phyloP scores from a whole-genome alignment of 2,329 filamentous ascomycete genomes.

The Fusarium subtropicale region DNA sequence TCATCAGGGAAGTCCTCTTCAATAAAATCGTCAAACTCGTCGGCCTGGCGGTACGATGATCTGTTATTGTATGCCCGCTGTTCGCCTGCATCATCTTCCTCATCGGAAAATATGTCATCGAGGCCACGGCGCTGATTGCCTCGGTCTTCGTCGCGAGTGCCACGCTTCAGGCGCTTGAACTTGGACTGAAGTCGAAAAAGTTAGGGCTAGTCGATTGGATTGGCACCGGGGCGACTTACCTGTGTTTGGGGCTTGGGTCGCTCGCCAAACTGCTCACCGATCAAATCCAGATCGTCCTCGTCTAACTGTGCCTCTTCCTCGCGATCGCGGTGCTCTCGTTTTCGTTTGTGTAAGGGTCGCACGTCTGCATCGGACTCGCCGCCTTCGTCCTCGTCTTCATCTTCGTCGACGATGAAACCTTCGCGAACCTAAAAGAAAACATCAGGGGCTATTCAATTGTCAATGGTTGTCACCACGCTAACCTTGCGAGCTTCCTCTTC shows the following conservation, averaged over 20 bases:
- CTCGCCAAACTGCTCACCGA: constrained; percentile 81
- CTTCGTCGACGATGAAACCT: constrained; percentile 96
- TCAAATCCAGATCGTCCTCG: constrained; percentile 95
- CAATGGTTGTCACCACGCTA: constrained; percentile 45
- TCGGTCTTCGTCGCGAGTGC: constrained; percentile 78
- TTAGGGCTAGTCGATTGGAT: neutral
- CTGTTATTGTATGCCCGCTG: constrained; percentile 62
- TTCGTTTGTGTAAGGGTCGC: constrained; percentile 72
- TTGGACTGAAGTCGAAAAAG: constrained; percentile 70
- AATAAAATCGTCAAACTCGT: constrained; percentile 96
- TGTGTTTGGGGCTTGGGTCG: constrained; percentile 72
- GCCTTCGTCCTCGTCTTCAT: constrained; percentile 80
- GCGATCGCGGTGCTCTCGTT: constrained; percentile 79
- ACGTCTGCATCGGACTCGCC: constrained; percentile 67
- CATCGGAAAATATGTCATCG: constrained; percentile 94
- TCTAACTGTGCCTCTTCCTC: constrained; percentile 91
- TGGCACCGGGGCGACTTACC: constrained; percentile 63
- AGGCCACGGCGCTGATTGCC: constrained; percentile 76
- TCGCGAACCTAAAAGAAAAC: constrained; percentile 76
- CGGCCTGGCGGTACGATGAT: constrained; percentile 68
- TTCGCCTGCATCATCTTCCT: constrained; percentile 80
- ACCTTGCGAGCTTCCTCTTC: constrained; percentile 85
- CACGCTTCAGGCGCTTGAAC: constrained; percentile 96
- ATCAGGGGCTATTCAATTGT: constrained; percentile 11
- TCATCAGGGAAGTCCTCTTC: constrained; percentile 94